Conservation (phyloP, 2,329 filamentous ascomycete species). For the Apiospora arundinis region DNA sequence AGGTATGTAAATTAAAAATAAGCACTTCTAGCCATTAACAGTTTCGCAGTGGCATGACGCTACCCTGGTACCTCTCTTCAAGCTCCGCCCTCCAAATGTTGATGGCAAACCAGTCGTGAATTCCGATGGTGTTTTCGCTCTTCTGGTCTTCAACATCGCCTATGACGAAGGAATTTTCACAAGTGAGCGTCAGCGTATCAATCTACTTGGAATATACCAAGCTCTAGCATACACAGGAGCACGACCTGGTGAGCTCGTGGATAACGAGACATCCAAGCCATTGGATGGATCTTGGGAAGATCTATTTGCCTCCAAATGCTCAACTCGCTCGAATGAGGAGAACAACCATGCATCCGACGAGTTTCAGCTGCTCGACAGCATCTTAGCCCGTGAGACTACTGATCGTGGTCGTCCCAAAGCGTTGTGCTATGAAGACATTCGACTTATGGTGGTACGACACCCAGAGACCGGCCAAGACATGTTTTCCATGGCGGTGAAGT, state of each 20-base stretch:
- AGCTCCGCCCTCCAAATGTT: constrained; percentile 33
- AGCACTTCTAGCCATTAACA: neutral
- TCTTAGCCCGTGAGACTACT: constrained; percentile 30
- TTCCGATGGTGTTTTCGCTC: constrained; percentile 29
- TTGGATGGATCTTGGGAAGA: constrained; percentile 35
- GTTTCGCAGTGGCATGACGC: constrained; percentile 31
- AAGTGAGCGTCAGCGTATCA: constrained; percentile 32
- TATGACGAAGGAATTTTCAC: constrained; percentile 37
- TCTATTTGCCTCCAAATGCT: constrained; percentile 33
- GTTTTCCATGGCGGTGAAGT: constrained; percentile 38
- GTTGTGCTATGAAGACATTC: constrained; percentile 41
- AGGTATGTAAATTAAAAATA: constrained; percentile 19
- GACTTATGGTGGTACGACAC: constrained; percentile 38
- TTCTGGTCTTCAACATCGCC: constrained; percentile 39
- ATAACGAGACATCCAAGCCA: constrained; percentile 35
- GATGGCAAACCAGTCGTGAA: constrained; percentile 35
- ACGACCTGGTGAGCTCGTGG: constrained; percentile 38
- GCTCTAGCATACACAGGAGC: constrained; percentile 37
- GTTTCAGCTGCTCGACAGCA: constrained; percentile 31
- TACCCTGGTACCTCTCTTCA: constrained; percentile 33
- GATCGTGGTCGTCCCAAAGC: constrained; percentile 34
- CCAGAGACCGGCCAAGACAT: constrained; percentile 30
- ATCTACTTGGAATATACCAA: constrained; percentile 36
- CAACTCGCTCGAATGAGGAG: constrained; percentile 21
- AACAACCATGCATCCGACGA: constrained; percentile 31